Conservation (phyloP, 208 protist species). For the Crithidia acanthocephali region DNA sequence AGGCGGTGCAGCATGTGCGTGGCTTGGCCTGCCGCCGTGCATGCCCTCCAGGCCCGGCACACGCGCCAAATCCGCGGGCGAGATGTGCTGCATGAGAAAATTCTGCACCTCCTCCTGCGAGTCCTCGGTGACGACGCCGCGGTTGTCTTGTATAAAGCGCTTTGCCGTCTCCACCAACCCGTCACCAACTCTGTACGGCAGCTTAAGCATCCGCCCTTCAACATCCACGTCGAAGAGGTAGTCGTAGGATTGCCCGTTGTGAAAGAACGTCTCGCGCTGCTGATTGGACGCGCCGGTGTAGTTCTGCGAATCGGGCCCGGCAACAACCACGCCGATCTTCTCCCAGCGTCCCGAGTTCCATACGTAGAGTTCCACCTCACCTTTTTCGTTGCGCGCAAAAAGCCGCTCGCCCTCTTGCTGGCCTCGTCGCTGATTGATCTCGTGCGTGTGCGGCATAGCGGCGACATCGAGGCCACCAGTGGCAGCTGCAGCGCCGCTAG, state of each 20-base stretch:
- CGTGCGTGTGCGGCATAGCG: constrained; percentile 46
- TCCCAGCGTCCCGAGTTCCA: constrained; percentile 81
- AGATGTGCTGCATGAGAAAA: constrained; percentile 88
- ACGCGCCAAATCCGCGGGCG: constrained; percentile 43
- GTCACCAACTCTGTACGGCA: constrained; percentile 93
- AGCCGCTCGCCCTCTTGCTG: constrained; percentile 62
- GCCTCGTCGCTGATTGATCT: constrained; percentile 41
- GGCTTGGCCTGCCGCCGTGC: not conserved
- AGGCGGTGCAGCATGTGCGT: not conserved
- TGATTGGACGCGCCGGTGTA: constrained; percentile 39
- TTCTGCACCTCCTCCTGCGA: constrained; percentile 93
- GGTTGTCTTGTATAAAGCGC: constrained; percentile 86
- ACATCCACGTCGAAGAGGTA: constrained; percentile 96
- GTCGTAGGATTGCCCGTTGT: constrained; percentile 93
- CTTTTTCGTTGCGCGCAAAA: constrained; percentile 68
- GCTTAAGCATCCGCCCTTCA: constrained; percentile 72
- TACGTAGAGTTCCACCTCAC: constrained; percentile 76
- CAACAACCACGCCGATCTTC: constrained; percentile 93
- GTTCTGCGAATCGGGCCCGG: constrained; percentile 50
- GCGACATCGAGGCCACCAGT: constrained; percentile 41
- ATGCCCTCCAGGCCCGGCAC: constrained; percentile 35
- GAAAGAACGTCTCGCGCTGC: constrained; percentile 61
- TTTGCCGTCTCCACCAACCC: constrained; percentile 89
- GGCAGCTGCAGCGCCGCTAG: constrained; percentile 11
- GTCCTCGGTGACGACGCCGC: constrained; percentile 77